Conservation (phyloP, 345 rosid genomes). For the Lepidium didymum region DNA sequence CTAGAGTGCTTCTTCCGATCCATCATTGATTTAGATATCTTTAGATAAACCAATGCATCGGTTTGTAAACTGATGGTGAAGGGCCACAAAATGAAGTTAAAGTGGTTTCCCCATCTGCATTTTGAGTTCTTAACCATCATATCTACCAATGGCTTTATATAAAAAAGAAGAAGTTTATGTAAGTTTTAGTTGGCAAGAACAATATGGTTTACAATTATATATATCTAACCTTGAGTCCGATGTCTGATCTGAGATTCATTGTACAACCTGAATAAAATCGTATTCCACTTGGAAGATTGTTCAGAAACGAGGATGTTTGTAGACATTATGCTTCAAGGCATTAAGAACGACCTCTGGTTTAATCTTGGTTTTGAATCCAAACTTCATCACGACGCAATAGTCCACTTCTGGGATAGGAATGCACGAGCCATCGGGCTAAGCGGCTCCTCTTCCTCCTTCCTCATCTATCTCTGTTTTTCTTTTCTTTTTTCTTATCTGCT, state of each 20-base stretch:
- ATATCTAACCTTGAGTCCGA: constrained; percentile 40
- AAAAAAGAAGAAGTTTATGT: background rate
- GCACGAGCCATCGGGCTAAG: constrained; percentile 48
- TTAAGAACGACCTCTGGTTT: constrained; percentile 31
- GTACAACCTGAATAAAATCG: constrained; percentile 35
- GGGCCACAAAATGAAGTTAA: constrained; percentile 41
- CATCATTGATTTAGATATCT: constrained; percentile 33
- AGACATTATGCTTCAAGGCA: constrained; percentile 49
- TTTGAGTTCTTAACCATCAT: constrained; percentile 42
- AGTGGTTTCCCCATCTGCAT: background rate
- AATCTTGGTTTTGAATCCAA: constrained; percentile 45
- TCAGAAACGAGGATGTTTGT: constrained; percentile 76
- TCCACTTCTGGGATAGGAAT: constrained; percentile 45
- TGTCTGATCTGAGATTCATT: constrained; percentile 38
- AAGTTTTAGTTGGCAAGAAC: background rate
- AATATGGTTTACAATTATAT: background rate
- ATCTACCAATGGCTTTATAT: constrained; percentile 34
- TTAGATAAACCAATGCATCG: constrained; percentile 42
- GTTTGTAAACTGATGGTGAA: constrained; percentile 28
- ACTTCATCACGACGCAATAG: constrained; percentile 31
- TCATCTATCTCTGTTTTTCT: background rate
- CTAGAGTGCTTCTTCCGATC: constrained; percentile 46
- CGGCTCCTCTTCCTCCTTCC: constrained; percentile 26
- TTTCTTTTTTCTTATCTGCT: background rate
- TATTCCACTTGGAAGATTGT: constrained; percentile 19